Evolutionary conservation across 2,329 filamentous ascomycete species (phyloP).

Genomic region (Fusarium drepaniforme): DNA sequence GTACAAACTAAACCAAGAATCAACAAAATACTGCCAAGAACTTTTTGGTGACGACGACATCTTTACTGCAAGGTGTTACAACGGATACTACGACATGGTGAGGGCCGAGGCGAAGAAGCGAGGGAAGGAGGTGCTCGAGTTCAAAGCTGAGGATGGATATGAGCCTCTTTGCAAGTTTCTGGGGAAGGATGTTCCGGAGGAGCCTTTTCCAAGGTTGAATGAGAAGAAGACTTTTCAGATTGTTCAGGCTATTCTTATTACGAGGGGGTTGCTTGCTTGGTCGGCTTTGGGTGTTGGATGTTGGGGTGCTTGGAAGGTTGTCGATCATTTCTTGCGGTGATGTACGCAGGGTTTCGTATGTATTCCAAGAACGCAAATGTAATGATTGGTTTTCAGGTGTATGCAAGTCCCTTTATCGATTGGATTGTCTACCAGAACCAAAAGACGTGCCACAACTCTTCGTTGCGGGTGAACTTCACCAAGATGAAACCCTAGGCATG

Average conservation of each 20-base stretch:
- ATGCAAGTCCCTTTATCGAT: not conserved
- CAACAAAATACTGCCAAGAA: not conserved
- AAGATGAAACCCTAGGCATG: not conserved
- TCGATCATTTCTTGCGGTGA: not conserved
- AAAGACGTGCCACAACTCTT: not conserved
- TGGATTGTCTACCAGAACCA: not conserved
- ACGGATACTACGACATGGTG: conserved; percentile 39
- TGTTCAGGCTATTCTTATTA: conserved; percentile 28
- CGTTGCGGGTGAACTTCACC: not conserved
- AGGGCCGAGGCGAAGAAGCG: conserved; percentile 46
- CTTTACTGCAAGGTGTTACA: conserved; percentile 14
- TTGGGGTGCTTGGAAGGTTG: conserved; percentile 28
- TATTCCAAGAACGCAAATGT: not conserved
- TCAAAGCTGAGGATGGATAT: conserved; percentile 55
- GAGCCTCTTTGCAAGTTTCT: conserved; percentile 56
- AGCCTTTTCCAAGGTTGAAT: conserved; percentile 35
- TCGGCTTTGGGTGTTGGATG: conserved; percentile 6
- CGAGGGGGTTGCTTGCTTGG: conserved; percentile 32
- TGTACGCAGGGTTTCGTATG: not conserved
- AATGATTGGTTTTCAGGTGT: not conserved
- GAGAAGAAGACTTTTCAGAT: conserved; percentile 32
- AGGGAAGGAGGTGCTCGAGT: conserved; percentile 42
- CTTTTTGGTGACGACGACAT: not conserved
- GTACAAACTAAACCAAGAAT: conserved; percentile 36
- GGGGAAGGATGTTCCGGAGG: conserved; percentile 19